Evolutionary conservation across 2,329 filamentous ascomycete species (phyloP).

Genomic region (Microsporum ferrugineum): DNA sequence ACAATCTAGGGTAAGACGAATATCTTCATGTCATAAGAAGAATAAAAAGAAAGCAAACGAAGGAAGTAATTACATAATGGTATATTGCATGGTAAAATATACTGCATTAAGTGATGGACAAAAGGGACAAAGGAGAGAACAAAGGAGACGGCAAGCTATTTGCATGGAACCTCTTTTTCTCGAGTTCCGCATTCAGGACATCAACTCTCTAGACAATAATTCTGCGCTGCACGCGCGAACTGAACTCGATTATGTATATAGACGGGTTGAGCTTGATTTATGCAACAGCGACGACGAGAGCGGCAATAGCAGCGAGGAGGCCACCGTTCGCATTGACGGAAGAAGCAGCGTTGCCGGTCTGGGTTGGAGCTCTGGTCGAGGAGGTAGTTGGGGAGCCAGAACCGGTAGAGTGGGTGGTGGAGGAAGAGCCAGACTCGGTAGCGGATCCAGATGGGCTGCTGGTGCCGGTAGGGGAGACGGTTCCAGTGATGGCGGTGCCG

Average conservation of each 20-base stretch:
- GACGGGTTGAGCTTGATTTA: not conserved
- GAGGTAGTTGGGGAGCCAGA: not conserved
- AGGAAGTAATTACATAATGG: not conserved
- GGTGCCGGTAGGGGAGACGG: slow-evolving; percentile 20
- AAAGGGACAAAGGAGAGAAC: not conserved
- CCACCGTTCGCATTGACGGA: slow-evolving; percentile 15
- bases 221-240: not conserved
- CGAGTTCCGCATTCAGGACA: not conserved
- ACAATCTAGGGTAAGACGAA: not conserved
- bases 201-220: not conserved
- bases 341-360: slow-evolving; percentile 16
- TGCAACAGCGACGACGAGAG: slow-evolving; percentile 9
- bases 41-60: not conserved
- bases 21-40: not conserved
- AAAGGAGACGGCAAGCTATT: not conserved
- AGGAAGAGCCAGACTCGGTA: not conserved
- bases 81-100: not conserved
- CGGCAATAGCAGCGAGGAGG: slow-evolving; percentile 11
- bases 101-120: not conserved
- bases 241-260: not conserved
- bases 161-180: not conserved
- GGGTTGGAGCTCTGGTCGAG: not conserved
- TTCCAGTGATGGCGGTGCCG: slow-evolving; percentile 14
- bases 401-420: not conserved
- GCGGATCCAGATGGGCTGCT: not conserved